phyloP scores from a whole-genome alignment of 1,139 yeast genomes.

The Zygosaccharomyces pseudobailii region DNA sequence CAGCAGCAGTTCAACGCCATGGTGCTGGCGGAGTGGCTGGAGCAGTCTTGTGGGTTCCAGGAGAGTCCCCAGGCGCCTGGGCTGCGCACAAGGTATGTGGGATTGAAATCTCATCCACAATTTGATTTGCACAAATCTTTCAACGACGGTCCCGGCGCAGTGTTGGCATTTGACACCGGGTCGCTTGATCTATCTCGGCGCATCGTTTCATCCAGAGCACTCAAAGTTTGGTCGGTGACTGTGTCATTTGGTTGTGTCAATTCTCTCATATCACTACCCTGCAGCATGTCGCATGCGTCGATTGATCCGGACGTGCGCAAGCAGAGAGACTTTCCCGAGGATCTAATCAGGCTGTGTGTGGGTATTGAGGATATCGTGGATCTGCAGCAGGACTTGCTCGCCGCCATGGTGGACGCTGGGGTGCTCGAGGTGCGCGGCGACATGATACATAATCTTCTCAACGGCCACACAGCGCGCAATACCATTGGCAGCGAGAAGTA shows the following conservation, averaged over 20 bases:
- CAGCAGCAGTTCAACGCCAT: slow-evolving; percentile 81
- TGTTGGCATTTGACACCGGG: slow-evolving; percentile 84
- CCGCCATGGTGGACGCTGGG: slow-evolving; percentile 65
- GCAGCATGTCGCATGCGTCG: slow-evolving; percentile 95
- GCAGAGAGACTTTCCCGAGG: slow-evolving; percentile 89
- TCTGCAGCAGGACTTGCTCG: slow-evolving; percentile 66
- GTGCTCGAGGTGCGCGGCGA: slow-evolving; percentile 30
- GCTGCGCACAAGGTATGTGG: slow-evolving; percentile 76
- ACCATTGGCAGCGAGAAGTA: slow-evolving; percentile 15
- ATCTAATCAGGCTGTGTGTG: slow-evolving; percentile 78
- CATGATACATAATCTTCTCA: slow-evolving; percentile 21
- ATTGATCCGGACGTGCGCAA: slow-evolving; percentile 82
- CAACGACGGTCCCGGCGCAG: slow-evolving; percentile 87
- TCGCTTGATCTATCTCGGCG: slow-evolving; percentile 59
- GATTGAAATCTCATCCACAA: slow-evolving; percentile 76
- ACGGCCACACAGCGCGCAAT: slow-evolving; percentile 21
- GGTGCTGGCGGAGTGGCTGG: slow-evolving; percentile 68
- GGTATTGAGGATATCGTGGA: slow-evolving; percentile 53
- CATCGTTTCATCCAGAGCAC: slow-evolving; percentile 61
- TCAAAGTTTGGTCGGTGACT: slow-evolving; percentile 75
- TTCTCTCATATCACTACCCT: slow-evolving; percentile 86
- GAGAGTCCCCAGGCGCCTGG: slow-evolving; percentile 9
- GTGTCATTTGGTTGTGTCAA: slow-evolving; percentile 94
- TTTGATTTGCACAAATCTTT: slow-evolving; percentile 70
- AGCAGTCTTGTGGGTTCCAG: slow-evolving; percentile 50